Evolutionary conservation across 1,139 yeast species (phyloP).

Genomic region (Yamadazyma diddensiae): DNA sequence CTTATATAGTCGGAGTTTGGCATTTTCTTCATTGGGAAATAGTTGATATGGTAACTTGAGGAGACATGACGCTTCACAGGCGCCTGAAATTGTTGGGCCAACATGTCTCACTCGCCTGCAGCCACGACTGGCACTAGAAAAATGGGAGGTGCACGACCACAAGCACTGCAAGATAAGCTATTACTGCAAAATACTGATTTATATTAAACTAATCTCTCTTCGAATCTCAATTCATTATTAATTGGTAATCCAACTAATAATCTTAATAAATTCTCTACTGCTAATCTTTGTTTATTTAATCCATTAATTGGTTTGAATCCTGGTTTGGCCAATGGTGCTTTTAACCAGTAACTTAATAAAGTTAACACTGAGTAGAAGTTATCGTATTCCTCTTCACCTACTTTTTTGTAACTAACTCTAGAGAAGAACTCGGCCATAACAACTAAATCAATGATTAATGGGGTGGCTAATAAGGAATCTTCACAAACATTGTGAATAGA

Average conservation of each 20-base stretch:
- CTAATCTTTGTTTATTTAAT: constrained; percentile 90
- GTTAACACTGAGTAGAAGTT: constrained; percentile 82
- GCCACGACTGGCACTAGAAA: too few species aligned
- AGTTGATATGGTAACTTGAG: too few species aligned
- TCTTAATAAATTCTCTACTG: constrained; percentile 86
- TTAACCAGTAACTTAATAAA: constrained; percentile 91
- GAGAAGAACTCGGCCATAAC: constrained; percentile 87
- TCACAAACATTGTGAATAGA: constrained; percentile 95
- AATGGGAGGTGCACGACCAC: too few species aligned
- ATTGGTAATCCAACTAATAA: constrained; percentile 88
- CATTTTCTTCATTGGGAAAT: too few species aligned
- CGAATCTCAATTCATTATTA: constrained; percentile 88
- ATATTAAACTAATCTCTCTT: constrained; percentile 61
- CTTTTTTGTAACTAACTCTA: constrained; percentile 75
- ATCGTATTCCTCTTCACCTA: constrained; percentile 43
- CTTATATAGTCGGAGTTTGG: too few species aligned
- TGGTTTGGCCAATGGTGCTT: constrained; percentile 91
- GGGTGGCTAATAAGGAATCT: constrained; percentile 92
- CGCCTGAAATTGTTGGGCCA: too few species aligned
- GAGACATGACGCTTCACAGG: too few species aligned
- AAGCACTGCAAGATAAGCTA: too few species aligned
- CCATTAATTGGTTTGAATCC: constrained; percentile 92
- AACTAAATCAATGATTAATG: constrained; percentile 87
- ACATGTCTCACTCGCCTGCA: too few species aligned
- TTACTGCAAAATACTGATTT: neutral